These are phyloP conservation scores for Pulveroboletus sp. DNA, from an alignment of 768 basidiomycete genomes.

Conservation along the genomic window DNA sequence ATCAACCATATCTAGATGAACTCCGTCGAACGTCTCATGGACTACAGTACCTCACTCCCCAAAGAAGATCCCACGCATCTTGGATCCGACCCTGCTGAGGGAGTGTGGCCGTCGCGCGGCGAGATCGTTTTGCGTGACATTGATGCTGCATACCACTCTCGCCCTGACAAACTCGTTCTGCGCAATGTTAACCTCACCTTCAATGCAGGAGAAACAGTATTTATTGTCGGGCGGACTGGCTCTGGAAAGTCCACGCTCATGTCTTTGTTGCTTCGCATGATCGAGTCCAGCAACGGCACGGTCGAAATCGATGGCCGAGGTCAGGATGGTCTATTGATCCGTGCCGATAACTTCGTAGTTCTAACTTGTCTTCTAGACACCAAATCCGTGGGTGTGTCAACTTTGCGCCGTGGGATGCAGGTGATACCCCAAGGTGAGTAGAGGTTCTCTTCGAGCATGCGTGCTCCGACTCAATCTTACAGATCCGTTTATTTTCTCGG, in stretches of 20 bases:
- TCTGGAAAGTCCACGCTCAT: constrained; percentile 74
- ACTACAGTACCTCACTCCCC: constrained; percentile 23
- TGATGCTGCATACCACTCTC: constrained; percentile 70
- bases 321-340: constrained; percentile 24
- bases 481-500: constrained; percentile 34
- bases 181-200: constrained; percentile 61
- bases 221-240: constrained; percentile 76
- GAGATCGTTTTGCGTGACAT: constrained; percentile 64
- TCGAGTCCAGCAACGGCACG: constrained; percentile 61
- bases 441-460: neutral
- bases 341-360: neutral
- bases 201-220: constrained; percentile 67
- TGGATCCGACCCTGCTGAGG: constrained; percentile 21
- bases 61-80: constrained; percentile 21
- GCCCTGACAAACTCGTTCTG: constrained; percentile 60
- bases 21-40: constrained; percentile 28
- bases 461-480: neutral
- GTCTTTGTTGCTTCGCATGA: constrained; percentile 72
- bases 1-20: constrained; percentile 19
- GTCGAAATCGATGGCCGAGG: constrained; percentile 73
- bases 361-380: constrained; percentile 57
- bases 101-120: constrained; percentile 38
- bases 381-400: constrained; percentile 61
- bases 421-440: constrained; percentile 29
- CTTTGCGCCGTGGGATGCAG: constrained; percentile 27